phyloP scores from a whole-genome alignment of 257 asterid genomes.

The Ilex asprella region DNA sequence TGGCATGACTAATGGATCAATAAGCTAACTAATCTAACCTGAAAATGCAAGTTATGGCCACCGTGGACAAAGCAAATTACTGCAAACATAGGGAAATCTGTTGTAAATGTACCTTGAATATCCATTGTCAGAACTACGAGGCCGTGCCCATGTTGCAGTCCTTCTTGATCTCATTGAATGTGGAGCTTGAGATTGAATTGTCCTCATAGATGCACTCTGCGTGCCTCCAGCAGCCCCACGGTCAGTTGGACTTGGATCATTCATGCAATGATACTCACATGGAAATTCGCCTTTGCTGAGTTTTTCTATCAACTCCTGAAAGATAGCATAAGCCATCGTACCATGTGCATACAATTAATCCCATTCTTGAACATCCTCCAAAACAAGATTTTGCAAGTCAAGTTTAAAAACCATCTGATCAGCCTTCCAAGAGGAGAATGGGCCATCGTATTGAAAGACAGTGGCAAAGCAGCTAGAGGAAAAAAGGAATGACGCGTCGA shows the following conservation, averaged over 20 bases:
- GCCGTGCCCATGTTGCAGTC: constrained; percentile 88
- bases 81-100: neutral
- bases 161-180: constrained; percentile 87
- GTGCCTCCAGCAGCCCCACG: constrained; percentile 26
- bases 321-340: constrained; percentile 8
- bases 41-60: neutral
- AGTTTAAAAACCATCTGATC: no score
- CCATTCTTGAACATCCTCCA: no score
- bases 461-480: no score
- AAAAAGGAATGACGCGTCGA: no score
- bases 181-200: constrained; percentile 48
- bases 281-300: constrained; percentile 70
- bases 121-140: constrained; percentile 86
- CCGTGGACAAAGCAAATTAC: neutral
- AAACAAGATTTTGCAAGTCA: no score
- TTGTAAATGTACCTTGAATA: constrained; percentile 52
- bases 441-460: no score
- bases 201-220: constrained; percentile 31
- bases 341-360: neutral
- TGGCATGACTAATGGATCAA: neutral
- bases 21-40: neutral
- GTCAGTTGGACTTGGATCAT: constrained; percentile 31
- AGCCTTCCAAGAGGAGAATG: no score
- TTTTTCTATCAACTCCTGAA: constrained; percentile 78
- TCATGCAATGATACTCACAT: constrained; percentile 74